These are phyloP conservation scores for Boletus sensibilis DNA, from an alignment of 768 basidiomycete species.

Conservation along the genomic window DNA sequence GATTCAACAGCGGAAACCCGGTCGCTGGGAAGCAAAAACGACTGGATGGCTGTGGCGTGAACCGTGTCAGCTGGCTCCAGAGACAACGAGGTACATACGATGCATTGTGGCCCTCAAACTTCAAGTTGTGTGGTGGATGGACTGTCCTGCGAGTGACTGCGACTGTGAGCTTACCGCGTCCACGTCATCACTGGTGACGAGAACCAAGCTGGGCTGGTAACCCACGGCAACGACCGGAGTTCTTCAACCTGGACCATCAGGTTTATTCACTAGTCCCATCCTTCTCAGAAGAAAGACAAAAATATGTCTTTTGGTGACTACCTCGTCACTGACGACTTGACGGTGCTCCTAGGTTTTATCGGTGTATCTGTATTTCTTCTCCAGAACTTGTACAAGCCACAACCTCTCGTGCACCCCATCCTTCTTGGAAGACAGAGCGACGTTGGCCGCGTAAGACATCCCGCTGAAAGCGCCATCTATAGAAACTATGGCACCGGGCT, in stretches of 20 bases:
- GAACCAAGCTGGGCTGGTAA: neutral
- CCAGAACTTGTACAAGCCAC: slow-evolving; percentile 76
- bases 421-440: slow-evolving; percentile 91
- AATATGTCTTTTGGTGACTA: slow-evolving; percentile 53
- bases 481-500: slow-evolving; percentile 87
- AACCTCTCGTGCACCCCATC: slow-evolving; percentile 90
- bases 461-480: slow-evolving; percentile 83
- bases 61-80: neutral
- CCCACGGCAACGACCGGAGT: slow-evolving; percentile 10
- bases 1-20: neutral
- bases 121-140: neutral
- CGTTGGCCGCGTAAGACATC: slow-evolving; percentile 75
- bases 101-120: neutral
- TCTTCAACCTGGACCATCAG: neutral
- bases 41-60: neutral
- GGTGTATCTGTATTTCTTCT: slow-evolving; percentile 75
- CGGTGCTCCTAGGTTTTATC: slow-evolving; percentile 72
- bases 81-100: neutral
- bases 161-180: neutral
- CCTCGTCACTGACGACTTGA: slow-evolving; percentile 75
- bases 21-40: neutral
- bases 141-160: too few relatives aligned
- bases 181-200: neutral
- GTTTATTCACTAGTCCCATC: neutral
- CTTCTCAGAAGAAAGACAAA: neutral